Conservation (phyloP, 108 stramenopile genomes). For the Stephanodiscus triporus region DNA sequence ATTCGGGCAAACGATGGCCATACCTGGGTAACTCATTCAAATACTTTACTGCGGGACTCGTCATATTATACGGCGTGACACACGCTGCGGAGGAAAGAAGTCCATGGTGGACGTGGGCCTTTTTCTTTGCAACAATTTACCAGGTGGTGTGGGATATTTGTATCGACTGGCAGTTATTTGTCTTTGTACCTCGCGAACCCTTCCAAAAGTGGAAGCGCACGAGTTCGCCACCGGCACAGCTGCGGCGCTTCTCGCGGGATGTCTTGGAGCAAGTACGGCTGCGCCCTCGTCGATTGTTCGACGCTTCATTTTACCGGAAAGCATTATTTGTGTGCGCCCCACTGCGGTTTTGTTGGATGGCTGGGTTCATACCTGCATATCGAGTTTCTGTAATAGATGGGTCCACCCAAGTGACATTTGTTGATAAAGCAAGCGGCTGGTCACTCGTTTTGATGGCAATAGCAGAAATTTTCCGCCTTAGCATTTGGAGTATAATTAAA, state of each 20-base stretch:
- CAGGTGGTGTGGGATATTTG: conserved; percentile 88
- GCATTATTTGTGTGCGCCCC: conserved; percentile 67
- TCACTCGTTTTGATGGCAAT: conserved; percentile 74
- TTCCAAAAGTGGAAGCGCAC: conserved; percentile 23
- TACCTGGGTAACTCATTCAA: conserved; percentile 85
- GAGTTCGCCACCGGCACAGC: conserved; percentile 25
- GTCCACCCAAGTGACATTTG: conserved; percentile 63
- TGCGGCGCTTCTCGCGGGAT: conserved; percentile 41
- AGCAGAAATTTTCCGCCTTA: conserved; percentile 74
- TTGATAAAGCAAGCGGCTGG: conserved; percentile 65
- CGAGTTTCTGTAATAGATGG: conserved; percentile 65
- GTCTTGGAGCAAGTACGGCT: conserved; percentile 60
- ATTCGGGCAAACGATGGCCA: conserved; percentile 81
- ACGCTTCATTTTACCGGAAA: conserved; percentile 78
- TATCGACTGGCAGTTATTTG: conserved; percentile 89
- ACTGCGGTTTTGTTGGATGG: conserved; percentile 85
- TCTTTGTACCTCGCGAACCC: conserved; percentile 53
- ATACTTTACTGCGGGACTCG: conserved; percentile 74
- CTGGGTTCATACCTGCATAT: conserved; percentile 83
- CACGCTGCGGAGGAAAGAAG: conserved; percentile 77
- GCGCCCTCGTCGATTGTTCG: conserved; percentile 72
- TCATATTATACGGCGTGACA: conserved; percentile 86
- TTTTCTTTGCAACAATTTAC: conserved; percentile 64
- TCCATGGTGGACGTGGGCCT: conserved; percentile 61
- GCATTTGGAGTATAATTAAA: conserved; percentile 83